phyloP scores from a whole-genome alignment of 768 basidiomycete species.

The Amanita muscaria region DNA sequence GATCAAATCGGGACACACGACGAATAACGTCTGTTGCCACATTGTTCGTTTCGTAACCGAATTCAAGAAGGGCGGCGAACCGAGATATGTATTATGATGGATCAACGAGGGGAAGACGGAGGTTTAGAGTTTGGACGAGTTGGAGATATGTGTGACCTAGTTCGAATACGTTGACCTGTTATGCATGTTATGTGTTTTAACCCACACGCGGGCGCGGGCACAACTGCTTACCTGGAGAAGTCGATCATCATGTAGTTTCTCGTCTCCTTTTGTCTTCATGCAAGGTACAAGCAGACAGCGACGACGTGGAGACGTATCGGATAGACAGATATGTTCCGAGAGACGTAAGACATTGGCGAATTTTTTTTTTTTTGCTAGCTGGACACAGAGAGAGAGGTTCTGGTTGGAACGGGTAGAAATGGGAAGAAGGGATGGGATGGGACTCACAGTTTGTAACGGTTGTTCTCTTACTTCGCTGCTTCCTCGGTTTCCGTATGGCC shows the following conservation, averaged over 20 bases:
- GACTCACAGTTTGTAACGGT: slow-evolving; percentile 72
- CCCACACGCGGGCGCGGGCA: too few relatives aligned
- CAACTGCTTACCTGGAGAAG: slow-evolving; percentile 85
- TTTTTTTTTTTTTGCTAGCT: slow-evolving; percentile 81
- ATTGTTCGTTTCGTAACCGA: slow-evolving; percentile 87
- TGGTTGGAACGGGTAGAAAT: slow-evolving; percentile 1
- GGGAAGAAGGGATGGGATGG: neutral
- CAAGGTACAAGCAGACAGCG: slow-evolving; percentile 92
- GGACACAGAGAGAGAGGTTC: too few relatives aligned
- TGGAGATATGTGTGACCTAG: slow-evolving; percentile 95
- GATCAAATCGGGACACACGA: slow-evolving; percentile 85
- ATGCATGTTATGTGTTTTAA: too few relatives aligned
- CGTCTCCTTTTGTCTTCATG: slow-evolving; percentile 86
- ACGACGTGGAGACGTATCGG: slow-evolving; percentile 91
- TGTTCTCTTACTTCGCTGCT: slow-evolving; percentile 81
- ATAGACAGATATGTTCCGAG: slow-evolving; percentile 70
- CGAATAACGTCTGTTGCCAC: slow-evolving; percentile 92
- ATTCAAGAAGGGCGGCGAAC: slow-evolving; percentile 90
- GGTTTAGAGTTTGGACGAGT: slow-evolving; percentile 79
- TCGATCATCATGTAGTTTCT: slow-evolving; percentile 96
- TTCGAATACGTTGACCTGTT: slow-evolving; percentile 96
- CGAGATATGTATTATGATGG: slow-evolving; percentile 95
- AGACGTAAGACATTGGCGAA: slow-evolving; percentile 72
- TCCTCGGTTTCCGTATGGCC: slow-evolving; percentile 74
- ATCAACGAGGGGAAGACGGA: slow-evolving; percentile 83